Conservation (phyloP, 1,284 basidiomycete species). For the Trametes versicolor region DNA sequence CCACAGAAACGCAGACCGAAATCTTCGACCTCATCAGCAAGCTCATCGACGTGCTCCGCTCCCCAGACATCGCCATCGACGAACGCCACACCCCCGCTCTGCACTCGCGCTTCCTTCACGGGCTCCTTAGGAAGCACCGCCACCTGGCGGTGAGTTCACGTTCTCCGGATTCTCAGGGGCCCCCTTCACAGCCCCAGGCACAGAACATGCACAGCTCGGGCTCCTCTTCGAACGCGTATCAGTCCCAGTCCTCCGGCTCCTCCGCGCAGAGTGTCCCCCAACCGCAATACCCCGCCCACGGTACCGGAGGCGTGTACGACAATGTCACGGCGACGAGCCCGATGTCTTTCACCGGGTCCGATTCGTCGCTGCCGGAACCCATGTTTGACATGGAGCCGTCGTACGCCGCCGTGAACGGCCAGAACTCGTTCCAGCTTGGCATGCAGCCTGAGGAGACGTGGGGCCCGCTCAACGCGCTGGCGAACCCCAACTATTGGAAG, state of each 20-base stretch:
- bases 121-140: slow-evolving; percentile 72
- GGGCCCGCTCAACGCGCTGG: slow-evolving; percentile 76
- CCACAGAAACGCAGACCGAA: slow-evolving; percentile 68
- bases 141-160: slow-evolving; percentile 62
- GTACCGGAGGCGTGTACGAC: slow-evolving; percentile 25
- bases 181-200: slow-evolving; percentile 29
- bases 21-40: slow-evolving; percentile 77
- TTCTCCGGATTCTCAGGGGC: slow-evolving; percentile 43
- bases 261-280: background rate
- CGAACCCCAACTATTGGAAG: slow-evolving; percentile 76
- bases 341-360: slow-evolving; percentile 30
- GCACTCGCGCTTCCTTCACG: slow-evolving; percentile 81
- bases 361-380: slow-evolving; percentile 33
- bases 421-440: slow-evolving; percentile 38
- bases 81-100: slow-evolving; percentile 84
- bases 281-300: slow-evolving; percentile 21
- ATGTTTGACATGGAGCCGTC: slow-evolving; percentile 39
- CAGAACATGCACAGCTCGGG: slow-evolving; percentile 25
- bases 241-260: background rate
- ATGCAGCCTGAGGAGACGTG: slow-evolving; percentile 56
- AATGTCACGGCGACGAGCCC: slow-evolving; percentile 28
- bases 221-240: slow-evolving; percentile 3
- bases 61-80: slow-evolving; percentile 81
- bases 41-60: slow-evolving; percentile 76
- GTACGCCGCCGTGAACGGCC: slow-evolving; percentile 35